phyloP scores from a whole-genome alignment of 2,329 filamentous ascomycete species.

The Nectriaceae sp. region DNA sequence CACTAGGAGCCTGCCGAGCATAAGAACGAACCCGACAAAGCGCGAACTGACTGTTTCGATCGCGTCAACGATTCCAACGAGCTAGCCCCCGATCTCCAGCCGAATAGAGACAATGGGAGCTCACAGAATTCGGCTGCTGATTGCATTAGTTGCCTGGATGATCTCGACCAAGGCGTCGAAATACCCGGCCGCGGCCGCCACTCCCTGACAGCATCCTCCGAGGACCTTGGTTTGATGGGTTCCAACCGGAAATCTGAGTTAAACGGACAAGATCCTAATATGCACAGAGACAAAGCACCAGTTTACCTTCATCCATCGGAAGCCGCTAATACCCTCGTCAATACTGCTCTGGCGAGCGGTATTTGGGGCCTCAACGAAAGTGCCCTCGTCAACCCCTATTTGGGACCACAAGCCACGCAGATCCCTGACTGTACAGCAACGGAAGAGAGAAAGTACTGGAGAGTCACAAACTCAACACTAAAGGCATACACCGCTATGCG shows the following conservation, averaged over 20 bases:
- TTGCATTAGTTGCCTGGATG: too few relatives aligned
- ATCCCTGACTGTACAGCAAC: conserved; percentile 6
- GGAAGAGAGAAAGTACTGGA: conserved; percentile 16
- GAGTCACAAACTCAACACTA: conserved; percentile 27
- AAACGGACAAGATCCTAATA: background rate
- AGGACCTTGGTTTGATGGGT: background rate
- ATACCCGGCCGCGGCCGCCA: too few relatives aligned
- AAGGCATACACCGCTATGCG: conserved; percentile 37
- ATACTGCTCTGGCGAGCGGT: background rate
- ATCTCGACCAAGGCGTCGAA: too few relatives aligned
- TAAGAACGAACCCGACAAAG: background rate
- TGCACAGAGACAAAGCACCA: background rate
- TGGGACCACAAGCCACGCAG: background rate
- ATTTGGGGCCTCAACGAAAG: conserved; percentile 4
- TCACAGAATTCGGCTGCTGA: too few relatives aligned
- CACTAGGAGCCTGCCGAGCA: background rate
- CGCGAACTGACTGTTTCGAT: too few relatives aligned
- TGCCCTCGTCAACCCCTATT: background rate
- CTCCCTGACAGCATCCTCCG: too few relatives aligned
- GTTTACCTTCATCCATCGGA: background rate
- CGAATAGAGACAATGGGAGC: too few relatives aligned
- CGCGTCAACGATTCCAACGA: too few relatives aligned
- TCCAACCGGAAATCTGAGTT: background rate
- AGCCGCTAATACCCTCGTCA: background rate
- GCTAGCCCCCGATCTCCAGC: too few relatives aligned